Conservation (phyloP, 192 early-diverging fungal species). For the Coemansia reversa region DNA sequence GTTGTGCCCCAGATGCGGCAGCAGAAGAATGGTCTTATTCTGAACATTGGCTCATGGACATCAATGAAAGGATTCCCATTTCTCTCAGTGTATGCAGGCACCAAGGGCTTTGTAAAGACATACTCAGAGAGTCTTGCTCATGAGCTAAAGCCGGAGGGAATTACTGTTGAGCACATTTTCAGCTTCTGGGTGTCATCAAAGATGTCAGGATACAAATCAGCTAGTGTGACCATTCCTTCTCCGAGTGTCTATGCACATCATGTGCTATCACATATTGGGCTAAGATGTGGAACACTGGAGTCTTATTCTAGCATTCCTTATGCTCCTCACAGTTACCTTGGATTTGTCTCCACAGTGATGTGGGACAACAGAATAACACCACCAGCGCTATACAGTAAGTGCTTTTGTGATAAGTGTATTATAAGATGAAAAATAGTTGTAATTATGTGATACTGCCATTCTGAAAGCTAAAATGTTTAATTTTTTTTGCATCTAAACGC, state of each 20-base stretch:
- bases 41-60: conserved; percentile 91
- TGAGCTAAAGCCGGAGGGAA: conserved; percentile 71
- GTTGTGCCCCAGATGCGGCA: conserved; percentile 77
- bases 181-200: conserved; percentile 92
- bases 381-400: conserved; percentile 50
- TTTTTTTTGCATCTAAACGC: too few species aligned
- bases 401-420: neutral
- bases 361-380: conserved; percentile 46
- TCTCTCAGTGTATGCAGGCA: conserved; percentile 87
- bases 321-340: conserved; percentile 46
- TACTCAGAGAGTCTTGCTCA: conserved; percentile 86
- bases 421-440: too few species aligned
- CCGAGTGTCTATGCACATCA: conserved; percentile 73
- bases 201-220: conserved; percentile 88
- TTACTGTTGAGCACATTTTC: conserved; percentile 86
- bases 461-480: too few species aligned
- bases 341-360: conserved; percentile 34
- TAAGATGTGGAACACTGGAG: conserved; percentile 58
- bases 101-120: conserved; percentile 87
- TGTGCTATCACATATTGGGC: conserved; percentile 70
- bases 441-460: too few species aligned
- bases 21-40: conserved; percentile 73
- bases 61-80: conserved; percentile 81
- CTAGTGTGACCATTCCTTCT: conserved; percentile 73
- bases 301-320: conserved; percentile 42